Evolutionary conservation across 73 alveolate species (phyloP).

Genomic region (Loxodes magnus): DNA sequence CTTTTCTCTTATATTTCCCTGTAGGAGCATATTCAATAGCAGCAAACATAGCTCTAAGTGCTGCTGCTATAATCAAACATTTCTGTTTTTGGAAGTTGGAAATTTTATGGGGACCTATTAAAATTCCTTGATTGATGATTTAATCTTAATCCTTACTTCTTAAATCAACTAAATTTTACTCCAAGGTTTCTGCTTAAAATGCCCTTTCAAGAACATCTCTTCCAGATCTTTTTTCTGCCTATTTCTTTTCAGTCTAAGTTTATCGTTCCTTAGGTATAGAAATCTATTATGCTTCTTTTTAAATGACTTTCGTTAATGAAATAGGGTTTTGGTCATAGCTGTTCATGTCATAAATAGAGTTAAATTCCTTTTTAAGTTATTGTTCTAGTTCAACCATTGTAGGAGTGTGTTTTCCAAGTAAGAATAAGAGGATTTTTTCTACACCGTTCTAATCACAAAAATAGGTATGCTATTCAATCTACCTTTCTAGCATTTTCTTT

Average conservation of each 20-base stretch:
- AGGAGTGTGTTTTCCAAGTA: conserved; percentile 16
- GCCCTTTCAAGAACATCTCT: conserved; percentile 20
- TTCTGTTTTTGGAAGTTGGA: conserved; percentile 12
- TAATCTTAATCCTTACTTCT: conserved; percentile 4
- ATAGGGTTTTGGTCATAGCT: too few species aligned
- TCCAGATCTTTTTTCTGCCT: conserved; percentile 21
- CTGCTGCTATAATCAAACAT: conserved; percentile 37
- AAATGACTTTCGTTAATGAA: not conserved
- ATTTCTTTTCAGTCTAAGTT: conserved; percentile 14
- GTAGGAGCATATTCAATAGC: conserved; percentile 45
- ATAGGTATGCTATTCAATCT: not conserved
- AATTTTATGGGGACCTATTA: conserved; percentile 1
- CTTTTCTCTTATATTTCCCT: conserved; percentile 11
- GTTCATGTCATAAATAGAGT: conserved; percentile 15
- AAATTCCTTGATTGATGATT: not conserved
- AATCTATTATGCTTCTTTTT: not conserved
- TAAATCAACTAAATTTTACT: not conserved
- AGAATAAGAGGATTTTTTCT: not conserved
- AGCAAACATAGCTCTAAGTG: conserved; percentile 46
- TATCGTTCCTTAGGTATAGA: conserved; percentile 3
- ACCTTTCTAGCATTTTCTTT: conserved; percentile 13
- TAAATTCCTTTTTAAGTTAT: conserved; percentile 25
- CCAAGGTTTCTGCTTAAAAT: conserved; percentile 15
- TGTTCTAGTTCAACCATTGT: conserved; percentile 14
- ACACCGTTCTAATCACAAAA: conserved; percentile 3